These are phyloP conservation scores for Planoprotostelium fungivorum DNA, from an alignment of 78 protist species.

Conservation along the genomic window DNA sequence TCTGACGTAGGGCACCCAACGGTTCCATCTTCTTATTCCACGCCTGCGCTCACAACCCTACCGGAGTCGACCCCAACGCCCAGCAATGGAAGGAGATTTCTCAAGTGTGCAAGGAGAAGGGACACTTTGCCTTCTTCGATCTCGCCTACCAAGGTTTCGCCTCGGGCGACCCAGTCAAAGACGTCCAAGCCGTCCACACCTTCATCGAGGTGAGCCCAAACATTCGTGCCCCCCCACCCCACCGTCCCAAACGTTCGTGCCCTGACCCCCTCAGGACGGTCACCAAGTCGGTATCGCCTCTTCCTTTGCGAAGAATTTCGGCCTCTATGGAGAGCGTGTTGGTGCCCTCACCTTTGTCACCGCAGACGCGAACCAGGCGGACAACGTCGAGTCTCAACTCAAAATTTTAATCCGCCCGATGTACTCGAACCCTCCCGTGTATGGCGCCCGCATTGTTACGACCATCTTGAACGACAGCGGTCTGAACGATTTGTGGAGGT, in stretches of 20 bases:
- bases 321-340: constrained; percentile 91
- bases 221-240: no score
- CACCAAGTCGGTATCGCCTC: constrained; percentile 54
- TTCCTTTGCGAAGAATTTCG: constrained; percentile 97
- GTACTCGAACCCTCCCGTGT: constrained; percentile 95
- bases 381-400: constrained; percentile 75
- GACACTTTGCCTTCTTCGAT: constrained; percentile 85
- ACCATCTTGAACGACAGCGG: constrained; percentile 66
- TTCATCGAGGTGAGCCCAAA: constrained; percentile 6
- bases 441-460: constrained; percentile 94
- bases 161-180: constrained; percentile 88
- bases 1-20: constrained; percentile 41
- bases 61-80: constrained; percentile 96
- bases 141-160: constrained; percentile 99
- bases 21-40: constrained; percentile 87
- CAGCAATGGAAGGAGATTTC: constrained; percentile 92
- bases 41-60: constrained; percentile 99
- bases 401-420: constrained; percentile 81
- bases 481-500: constrained; percentile 51
- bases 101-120: constrained; percentile 29
- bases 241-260: no score
- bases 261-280: constrained; percentile 31
- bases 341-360: constrained; percentile 54
- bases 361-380: constrained; percentile 38
- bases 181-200: constrained; percentile 80